Base-by-base conservation (phyloP, 129 eudicot species). In the Ambrosia artemisiifolia region DNA sequence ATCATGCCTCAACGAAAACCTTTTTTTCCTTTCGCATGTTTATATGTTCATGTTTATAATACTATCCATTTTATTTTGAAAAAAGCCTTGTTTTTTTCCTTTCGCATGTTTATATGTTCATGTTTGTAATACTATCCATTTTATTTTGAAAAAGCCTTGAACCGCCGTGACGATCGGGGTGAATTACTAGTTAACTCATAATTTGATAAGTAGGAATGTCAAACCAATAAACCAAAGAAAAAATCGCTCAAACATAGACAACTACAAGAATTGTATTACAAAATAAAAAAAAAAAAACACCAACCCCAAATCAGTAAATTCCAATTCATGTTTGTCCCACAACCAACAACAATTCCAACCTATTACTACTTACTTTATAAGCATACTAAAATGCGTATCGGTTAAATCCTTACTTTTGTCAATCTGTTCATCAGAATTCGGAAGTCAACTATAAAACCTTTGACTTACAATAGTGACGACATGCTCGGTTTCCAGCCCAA, bases 401-500 rank as follows among this genome's bases (percentile, higher is more conserved):
- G 82, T 78, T 78, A 78, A 71, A 64, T n/a, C 43, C 72, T 70
- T 78, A 78, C 67, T 78, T 78, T 70, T 77, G 81, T 70, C 81
- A 77, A 77, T 78, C 60, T 78, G 82, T 78, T 64, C 77, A 63
- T 53, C 16, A 9, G 46, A 78, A 71, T 72, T 78, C 11, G 14
- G 46, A 78, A 71, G 82, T 78, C 82, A 78, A 71, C 77, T 71
- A 71, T 71, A 78, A 71, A 78, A 71, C 75, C 65, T 85, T 78
- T 78, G 82, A 71, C 82, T 78, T 78, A 89, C 60, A 80, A 67
- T 46, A 88, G 83, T 11, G 89, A 83, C 1, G 90, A 38, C 85
- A 75, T 81, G 82, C 87, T 84, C 19, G 75, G 85, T 71, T 78
- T 86, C 99, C 99, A 90, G 77, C 94, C 85, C 78, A 82, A 86